These are phyloP conservation scores for Pyronema omphalodes DNA, from an alignment of 495 filamentous ascomycete species.

Conservation along the genomic window DNA sequence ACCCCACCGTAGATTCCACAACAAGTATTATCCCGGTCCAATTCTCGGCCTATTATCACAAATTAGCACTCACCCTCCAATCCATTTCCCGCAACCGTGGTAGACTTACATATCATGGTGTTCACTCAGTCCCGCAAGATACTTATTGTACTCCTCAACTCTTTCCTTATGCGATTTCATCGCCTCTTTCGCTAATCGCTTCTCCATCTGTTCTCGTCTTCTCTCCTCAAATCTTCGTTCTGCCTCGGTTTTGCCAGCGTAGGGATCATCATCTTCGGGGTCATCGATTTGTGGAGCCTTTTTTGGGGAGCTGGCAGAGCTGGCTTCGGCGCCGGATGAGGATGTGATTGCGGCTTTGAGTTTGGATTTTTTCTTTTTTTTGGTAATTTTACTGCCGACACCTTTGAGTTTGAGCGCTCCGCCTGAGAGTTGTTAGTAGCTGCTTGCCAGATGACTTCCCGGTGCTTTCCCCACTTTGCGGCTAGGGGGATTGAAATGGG, in stretches of 20 bases:
- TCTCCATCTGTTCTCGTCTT: constrained; percentile 32
- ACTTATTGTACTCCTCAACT: constrained; percentile 89
- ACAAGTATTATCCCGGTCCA: constrained; percentile 21
- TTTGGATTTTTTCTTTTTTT: constrained; percentile 22
- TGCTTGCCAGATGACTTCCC: too few species aligned
- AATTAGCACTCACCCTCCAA: constrained; percentile 7
- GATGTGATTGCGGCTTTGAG: neutral
- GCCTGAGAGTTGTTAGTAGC: constrained; percentile 2
- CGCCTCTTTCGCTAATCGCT: constrained; percentile 57
- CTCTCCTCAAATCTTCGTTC: constrained; percentile 65
- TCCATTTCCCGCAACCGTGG: neutral
- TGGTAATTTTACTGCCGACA: constrained; percentile 15
- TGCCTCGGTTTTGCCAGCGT: constrained; percentile 57
- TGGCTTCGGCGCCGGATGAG: neutral
- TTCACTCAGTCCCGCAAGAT: constrained; percentile 76
- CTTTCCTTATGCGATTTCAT: constrained; percentile 93
- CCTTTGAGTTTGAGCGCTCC: constrained; percentile 21
- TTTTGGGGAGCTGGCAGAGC: neutral
- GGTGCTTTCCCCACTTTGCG: too few species aligned
- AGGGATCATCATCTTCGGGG: constrained; percentile 10
- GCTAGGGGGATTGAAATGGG: constrained; percentile 2
- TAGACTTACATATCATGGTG: constrained; percentile 72
- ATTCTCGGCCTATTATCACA: constrained; percentile 20
- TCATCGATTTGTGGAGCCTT: neutral
- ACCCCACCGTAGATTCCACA: constrained; percentile 6